phyloP scores from a whole-genome alignment of 768 basidiomycete genomes.

The Rickenella mellea region DNA sequence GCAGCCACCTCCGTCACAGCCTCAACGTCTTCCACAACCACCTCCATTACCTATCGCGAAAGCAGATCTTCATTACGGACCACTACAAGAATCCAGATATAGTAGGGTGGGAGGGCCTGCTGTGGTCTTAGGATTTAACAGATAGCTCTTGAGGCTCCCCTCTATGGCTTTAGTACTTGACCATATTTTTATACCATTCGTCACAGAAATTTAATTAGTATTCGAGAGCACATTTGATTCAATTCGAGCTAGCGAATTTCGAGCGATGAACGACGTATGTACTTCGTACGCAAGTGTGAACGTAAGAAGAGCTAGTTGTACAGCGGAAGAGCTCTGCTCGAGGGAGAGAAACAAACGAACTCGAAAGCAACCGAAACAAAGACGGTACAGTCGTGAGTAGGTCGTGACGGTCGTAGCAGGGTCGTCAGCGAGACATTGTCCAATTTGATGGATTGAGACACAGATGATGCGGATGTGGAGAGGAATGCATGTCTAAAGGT shows the following conservation, averaged over 20 bases:
- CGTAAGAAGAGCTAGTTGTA: conserved; percentile 1
- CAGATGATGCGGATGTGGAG: not conserved
- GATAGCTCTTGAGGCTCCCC: conserved; percentile 27
- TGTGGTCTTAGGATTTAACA: conserved; percentile 53
- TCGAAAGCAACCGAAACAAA: too few species aligned
- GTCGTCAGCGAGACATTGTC: too few species aligned
- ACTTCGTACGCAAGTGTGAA: conserved; percentile 1
- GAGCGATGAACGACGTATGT: not conserved
- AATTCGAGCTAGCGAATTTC: conserved; percentile 3
- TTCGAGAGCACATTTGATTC: conserved; percentile 7
- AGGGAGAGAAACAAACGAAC: too few species aligned
- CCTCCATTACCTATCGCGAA: conserved; percentile 4
- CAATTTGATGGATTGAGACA: too few species aligned
- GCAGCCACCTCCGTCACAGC: conserved; percentile 18
- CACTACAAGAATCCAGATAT: conserved; percentile 52
- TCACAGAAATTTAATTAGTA: conserved; percentile 4
- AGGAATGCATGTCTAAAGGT: conserved; percentile 24
- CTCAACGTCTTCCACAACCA: conserved; percentile 13
- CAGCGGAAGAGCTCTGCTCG: conserved; percentile 3
- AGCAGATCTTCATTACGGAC: conserved; percentile 50
- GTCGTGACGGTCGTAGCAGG: too few species aligned
- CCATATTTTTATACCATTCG: not conserved
- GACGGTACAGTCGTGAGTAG: too few species aligned
- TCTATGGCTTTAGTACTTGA: conserved; percentile 1
- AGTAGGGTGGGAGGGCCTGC: conserved; percentile 68